A percentile compares a stretch with the other conserved stretches of the same genome.
Evolutionary conservation across 495 filamentous ascomycete genomes (phyloP).

Genomic region (Friedmanniomyces simplex): DNA sequence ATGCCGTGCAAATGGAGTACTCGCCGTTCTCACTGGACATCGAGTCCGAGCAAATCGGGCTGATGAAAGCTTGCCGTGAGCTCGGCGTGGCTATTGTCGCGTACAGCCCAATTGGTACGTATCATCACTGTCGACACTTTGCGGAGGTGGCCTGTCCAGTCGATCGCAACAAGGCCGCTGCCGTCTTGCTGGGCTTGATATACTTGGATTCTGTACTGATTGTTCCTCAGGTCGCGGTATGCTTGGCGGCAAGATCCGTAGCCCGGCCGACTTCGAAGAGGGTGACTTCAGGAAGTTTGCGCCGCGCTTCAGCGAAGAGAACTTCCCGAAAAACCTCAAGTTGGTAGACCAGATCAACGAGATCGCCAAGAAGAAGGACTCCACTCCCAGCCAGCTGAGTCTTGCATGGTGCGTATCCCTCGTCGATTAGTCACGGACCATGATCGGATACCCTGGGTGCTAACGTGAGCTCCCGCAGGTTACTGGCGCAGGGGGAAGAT

Average conservation of each 20-base stretch:
- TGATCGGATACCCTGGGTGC: too few relatives aligned
- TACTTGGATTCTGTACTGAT: not conserved
- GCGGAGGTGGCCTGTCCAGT: not conserved
- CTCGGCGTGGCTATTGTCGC: constrained; percentile 52
- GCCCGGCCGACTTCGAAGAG: constrained; percentile 37
- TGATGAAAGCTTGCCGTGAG: constrained; percentile 48
- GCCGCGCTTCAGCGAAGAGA: constrained; percentile 42
- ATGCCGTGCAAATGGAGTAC: constrained; percentile 56
- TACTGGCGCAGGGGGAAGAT: constrained; percentile 39
- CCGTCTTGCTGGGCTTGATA: not conserved
- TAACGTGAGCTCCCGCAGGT: not conserved
- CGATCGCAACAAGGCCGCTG: too few relatives aligned
- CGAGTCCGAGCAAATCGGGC: constrained; percentile 36
- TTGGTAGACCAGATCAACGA: constrained; percentile 39
- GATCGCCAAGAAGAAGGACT: constrained; percentile 40
- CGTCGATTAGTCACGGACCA: not conserved
- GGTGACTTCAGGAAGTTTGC: constrained; percentile 32
- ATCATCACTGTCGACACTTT: not conserved
- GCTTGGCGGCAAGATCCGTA: constrained; percentile 40
- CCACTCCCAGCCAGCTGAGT: constrained; percentile 40
- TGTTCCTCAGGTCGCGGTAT: constrained; percentile 42
- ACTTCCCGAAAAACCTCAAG: constrained; percentile 44
- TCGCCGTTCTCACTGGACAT: constrained; percentile 47
- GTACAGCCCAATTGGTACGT: constrained; percentile 40
- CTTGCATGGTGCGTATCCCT: constrained; percentile 43